Evolutionary conservation across 495 filamentous ascomycete genomes (phyloP).

Genomic region (Penicillium lagena): DNA sequence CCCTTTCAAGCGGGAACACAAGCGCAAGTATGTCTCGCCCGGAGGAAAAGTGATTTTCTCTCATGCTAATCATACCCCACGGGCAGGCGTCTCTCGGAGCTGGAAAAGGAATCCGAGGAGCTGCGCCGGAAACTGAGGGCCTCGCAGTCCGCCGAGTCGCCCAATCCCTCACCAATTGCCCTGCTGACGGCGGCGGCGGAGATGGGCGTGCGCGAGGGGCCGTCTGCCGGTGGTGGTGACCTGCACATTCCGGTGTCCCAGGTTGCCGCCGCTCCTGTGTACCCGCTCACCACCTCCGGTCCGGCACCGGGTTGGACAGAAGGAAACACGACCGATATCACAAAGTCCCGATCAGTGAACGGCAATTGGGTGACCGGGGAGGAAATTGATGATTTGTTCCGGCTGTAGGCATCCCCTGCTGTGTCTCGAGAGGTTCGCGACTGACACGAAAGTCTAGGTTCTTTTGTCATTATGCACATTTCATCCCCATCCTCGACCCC

Average conservation of each 20-base stretch:
- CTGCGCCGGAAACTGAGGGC: conserved; percentile 25
- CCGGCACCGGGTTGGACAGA: conserved; percentile 1
- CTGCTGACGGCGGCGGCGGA: conserved; percentile 26
- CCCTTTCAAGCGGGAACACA: conserved; percentile 38
- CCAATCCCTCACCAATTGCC: conserved; percentile 19
- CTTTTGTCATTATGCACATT: conserved; percentile 37
- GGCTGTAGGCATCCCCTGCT: conserved; percentile 11
- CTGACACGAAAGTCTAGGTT: conserved; percentile 25
- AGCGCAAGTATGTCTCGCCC: conserved; percentile 28
- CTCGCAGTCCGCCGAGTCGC: conserved; percentile 13
- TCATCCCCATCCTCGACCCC: conserved; percentile 40
- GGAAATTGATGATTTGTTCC: conserved; percentile 35
- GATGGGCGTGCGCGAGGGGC: conserved; percentile 9
- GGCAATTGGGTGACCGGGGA: conserved; percentile 16
- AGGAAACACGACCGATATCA: conserved; percentile 2
- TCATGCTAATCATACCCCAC: background rate
- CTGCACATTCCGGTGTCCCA: no score
- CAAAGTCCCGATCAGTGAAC: conserved; percentile 23
- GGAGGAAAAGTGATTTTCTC: background rate
- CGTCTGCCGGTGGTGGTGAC: background rate
- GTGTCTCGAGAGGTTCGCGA: no score
- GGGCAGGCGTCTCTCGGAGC: conserved; percentile 26
- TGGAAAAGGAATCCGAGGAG: conserved; percentile 34
- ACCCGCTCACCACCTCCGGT: no score
- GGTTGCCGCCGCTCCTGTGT: no score